These are phyloP conservation scores for Trichosporon faecale DNA, from an alignment of 1,284 basidiomycete species.

Conservation along the genomic window DNA sequence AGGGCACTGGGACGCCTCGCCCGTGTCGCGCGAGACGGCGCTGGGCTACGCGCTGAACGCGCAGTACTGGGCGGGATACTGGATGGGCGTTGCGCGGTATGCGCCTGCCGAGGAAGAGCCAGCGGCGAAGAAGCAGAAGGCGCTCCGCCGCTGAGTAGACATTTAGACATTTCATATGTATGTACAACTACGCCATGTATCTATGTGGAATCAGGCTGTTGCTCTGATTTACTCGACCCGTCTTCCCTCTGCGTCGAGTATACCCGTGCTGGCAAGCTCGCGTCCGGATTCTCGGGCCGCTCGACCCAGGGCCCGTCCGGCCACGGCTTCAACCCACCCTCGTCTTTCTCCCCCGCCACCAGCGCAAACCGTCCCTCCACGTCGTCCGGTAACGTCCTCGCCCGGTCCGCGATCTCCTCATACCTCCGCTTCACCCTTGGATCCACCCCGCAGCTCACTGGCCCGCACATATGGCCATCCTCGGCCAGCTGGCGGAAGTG, in stretches of 20 bases:
- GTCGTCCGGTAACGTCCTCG: neutral
- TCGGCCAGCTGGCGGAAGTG: neutral
- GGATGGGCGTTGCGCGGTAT: slow-evolving; percentile 44
- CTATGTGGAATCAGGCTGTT: neutral
- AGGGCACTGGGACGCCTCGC: slow-evolving; percentile 17
- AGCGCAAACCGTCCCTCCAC: neutral
- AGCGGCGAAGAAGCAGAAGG: neutral
- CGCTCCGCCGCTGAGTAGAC: neutral
- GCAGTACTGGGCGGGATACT: slow-evolving; percentile 51
- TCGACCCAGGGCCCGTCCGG: neutral
- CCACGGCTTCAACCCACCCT: neutral
- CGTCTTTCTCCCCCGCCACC: neutral
- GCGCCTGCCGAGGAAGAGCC: neutral
- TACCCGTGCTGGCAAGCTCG: too few species aligned
- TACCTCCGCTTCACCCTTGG: neutral
- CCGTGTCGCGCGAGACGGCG: slow-evolving; percentile 34
- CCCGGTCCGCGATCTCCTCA: neutral
- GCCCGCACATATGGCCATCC: neutral
- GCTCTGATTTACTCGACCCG: neutral
- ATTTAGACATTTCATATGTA: neutral
- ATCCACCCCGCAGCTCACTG: too few species aligned
- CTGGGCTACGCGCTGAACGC: slow-evolving; percentile 45
- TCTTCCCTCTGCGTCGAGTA: neutral
- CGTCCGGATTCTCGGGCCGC: neutral
- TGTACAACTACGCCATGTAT: neutral